These are phyloP conservation scores for Cruciata laevipes DNA, from an alignment of 257 asterid genomes.

Conservation along the genomic window DNA sequence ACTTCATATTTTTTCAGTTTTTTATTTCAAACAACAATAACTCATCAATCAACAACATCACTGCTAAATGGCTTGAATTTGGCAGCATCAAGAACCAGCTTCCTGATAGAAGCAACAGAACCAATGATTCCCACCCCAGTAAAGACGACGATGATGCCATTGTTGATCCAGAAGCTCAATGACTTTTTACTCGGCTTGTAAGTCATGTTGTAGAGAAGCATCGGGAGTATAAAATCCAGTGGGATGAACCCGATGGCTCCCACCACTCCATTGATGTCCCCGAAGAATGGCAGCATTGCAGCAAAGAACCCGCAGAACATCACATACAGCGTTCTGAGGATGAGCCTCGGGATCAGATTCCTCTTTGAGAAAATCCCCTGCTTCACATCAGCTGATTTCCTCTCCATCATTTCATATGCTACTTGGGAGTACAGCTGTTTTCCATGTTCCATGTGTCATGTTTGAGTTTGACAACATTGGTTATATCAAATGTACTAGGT, in stretches of 20 bases:
- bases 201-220: slow-evolving; percentile 89
- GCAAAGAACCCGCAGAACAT: slow-evolving; percentile 71
- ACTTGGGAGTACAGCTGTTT: slow-evolving; percentile 90
- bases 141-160: slow-evolving; percentile 51
- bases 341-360: slow-evolving; percentile 74
- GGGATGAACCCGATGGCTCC: slow-evolving; percentile 99
- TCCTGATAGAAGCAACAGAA: slow-evolving; percentile 66
- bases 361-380: slow-evolving; percentile 66
- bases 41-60: slow-evolving; percentile 53
- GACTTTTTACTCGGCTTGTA: slow-evolving; percentile 56
- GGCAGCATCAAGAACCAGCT: slow-evolving; percentile 66
- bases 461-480: neutral
- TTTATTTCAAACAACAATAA: neutral
- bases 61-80: slow-evolving; percentile 71
- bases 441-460: neutral
- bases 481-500: neutral
- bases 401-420: slow-evolving; percentile 91
- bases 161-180: slow-evolving; percentile 51
- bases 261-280: slow-evolving; percentile 74
- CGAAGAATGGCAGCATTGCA: slow-evolving; percentile 96
- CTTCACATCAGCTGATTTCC: slow-evolving; percentile 75
- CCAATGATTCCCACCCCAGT: slow-evolving; percentile 80
- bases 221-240: slow-evolving; percentile 82
- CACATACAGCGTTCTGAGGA: slow-evolving; percentile 65
- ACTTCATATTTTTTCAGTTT: neutral